A percentile compares a stretch with the other conserved stretches of the same genome.
These are phyloP conservation scores for Anethum foeniculum DNA, from an alignment of 140 eudicot genomes.

Conservation along the genomic window DNA sequence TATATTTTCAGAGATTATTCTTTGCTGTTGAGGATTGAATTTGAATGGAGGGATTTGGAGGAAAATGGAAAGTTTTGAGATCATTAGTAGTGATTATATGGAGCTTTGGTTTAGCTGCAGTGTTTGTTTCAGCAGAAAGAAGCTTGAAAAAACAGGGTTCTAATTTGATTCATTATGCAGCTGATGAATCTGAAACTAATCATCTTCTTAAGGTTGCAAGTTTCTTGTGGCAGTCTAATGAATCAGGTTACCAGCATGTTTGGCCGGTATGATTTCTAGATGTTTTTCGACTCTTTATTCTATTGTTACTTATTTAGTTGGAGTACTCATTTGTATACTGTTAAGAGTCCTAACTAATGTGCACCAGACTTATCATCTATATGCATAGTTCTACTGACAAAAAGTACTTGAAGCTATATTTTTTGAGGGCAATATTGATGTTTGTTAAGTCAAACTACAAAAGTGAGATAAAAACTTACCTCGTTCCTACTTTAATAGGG, in stretches of 20 bases:
- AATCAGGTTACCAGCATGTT: constrained; percentile 26
- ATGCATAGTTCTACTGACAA: not conserved
- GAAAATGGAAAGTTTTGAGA: constrained; percentile 29
- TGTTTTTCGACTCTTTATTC: not conserved
- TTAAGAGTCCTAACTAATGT: not conserved
- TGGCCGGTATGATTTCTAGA: constrained; percentile 18
- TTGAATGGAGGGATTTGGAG: constrained; percentile 41
- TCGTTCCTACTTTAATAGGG: too few relatives aligned
- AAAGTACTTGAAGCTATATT: too few relatives aligned
- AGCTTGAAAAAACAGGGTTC: constrained; percentile 24
- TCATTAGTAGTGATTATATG: constrained; percentile 24
- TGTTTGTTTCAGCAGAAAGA: constrained; percentile 61
- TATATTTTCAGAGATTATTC: not conserved
- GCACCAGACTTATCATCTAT: not conserved
- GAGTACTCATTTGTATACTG: not conserved
- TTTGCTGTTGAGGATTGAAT: not conserved
- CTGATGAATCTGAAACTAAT: constrained; percentile 19
- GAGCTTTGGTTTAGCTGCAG: constrained; percentile 47
- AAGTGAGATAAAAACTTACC: too few relatives aligned
- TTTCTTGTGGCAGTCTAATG: constrained; percentile 44
- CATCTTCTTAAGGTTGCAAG: constrained; percentile 25
- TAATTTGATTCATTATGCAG: not conserved
- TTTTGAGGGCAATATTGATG: too few relatives aligned
- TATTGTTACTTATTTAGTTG: not conserved
- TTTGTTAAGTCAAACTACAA: too few relatives aligned